Percentiles rank a stretch among this genome's conserved stretches.
phyloP scores from a whole-genome alignment of 352 stramenopile species.

The Phytophthora palmivora region DNA sequence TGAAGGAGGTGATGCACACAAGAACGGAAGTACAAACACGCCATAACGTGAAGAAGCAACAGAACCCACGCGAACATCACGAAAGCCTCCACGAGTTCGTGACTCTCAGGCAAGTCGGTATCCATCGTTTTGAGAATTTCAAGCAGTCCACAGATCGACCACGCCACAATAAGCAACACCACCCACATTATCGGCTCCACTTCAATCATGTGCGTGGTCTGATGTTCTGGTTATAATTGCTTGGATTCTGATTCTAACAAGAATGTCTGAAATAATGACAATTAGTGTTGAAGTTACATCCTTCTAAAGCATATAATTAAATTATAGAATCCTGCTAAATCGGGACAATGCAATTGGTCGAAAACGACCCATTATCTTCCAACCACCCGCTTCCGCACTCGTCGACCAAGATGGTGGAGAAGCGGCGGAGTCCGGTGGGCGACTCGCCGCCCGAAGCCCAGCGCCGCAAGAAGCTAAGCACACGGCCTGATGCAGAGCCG shows the following conservation, averaged over 20 bases:
- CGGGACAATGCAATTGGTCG: slow-evolving; percentile 30
- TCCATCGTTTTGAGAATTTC: slow-evolving; percentile 31
- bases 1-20: too few relatives aligned
- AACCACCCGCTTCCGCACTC: slow-evolving; percentile 26
- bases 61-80: too few relatives aligned
- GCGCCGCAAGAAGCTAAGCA: slow-evolving; percentile 41
- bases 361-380: slow-evolving; percentile 34
- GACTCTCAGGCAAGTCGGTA: too few relatives aligned
- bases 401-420: slow-evolving; percentile 52
- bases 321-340: slow-evolving; percentile 6
- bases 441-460: slow-evolving; percentile 29
- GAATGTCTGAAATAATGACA: too few relatives aligned
- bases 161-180: slow-evolving; percentile 50
- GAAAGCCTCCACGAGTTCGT: too few relatives aligned
- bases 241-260: too few relatives aligned
- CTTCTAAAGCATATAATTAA: slow-evolving; percentile 2
- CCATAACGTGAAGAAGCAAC: too few relatives aligned
- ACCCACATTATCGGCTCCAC: slow-evolving; percentile 68
- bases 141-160: slow-evolving; percentile 40
- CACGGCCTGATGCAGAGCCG: slow-evolving; percentile 10
- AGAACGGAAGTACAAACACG: too few relatives aligned
- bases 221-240: too few relatives aligned
- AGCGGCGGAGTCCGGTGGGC: slow-evolving; percentile 45
- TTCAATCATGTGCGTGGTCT: slow-evolving; percentile 79
- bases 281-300: background rate